Base-by-base conservation (phyloP, 805 yeast genomes). In the Debaryomyces tyrocola region DNA sequence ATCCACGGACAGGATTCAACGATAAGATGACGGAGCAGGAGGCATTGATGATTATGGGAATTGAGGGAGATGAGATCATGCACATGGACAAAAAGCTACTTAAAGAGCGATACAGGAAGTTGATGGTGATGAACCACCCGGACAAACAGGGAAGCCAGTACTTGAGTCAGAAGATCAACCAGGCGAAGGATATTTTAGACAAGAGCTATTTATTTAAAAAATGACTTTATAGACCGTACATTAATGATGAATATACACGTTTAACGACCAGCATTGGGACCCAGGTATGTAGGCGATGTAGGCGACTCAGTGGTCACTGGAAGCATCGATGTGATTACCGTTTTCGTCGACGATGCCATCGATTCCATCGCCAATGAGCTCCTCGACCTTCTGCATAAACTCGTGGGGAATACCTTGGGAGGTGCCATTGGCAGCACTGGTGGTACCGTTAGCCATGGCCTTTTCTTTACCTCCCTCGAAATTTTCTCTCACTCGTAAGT, bases 401-500 rank as follows among this genome's bases (percentile, higher is more conserved):
- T 48, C 46, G 11, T 29, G 27, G 9, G 45, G 35, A 34, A 41
- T 20, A 15, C 38, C 38, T 15, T 20, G n/a, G 6, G 38, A 12
- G 24, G 24, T 28, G 28, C 31, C 7, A 17, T 8, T 15, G 44
- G 38, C 12, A 17, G 10, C 38, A 35, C n/a, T 15, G n/a, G 20
- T 9, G 17, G n/a, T 24, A 21, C 31, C 41, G 10, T 37, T 14
- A n/a, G 12, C 24, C 38, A 35, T 39, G 34, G 63, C 69, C 53
- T 63, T 57, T 44, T 66, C 70, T 55, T 78, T 77, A 4, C 79
- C 80, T 4, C 92, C 90, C 64, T 90, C 96, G 62, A 92, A 92
- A 56, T 81, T 85, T 54, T 82, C 79, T 51, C 95, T 80, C n/a
- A 94, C 86, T 40, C 79, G 66, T 56, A 85, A 69, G 59, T 94